phyloP scores from a whole-genome alignment of 306 rosid genomes.

The Rosa persica region DNA sequence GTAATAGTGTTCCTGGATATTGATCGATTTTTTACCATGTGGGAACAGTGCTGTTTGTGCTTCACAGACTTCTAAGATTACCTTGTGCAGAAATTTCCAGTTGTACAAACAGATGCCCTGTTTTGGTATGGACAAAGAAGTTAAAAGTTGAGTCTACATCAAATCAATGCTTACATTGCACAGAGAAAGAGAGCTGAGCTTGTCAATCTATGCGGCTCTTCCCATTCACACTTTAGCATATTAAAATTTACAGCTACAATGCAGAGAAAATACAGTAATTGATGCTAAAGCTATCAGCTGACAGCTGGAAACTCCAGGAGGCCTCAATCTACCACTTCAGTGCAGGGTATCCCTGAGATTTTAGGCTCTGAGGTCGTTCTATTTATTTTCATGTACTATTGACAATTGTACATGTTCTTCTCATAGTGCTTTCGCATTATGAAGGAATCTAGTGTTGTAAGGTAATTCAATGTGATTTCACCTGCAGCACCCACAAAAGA shows the following conservation, averaged over 20 bases:
- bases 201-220: conserved; percentile 11
- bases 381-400: background rate
- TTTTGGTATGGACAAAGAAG: background rate
- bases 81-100: background rate
- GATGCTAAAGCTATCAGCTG: background rate
- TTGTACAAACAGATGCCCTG: background rate
- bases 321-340: background rate
- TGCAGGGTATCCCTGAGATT: background rate
- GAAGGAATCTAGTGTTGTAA: background rate
- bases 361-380: background rate
- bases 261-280: background rate
- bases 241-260: background rate
- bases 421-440: background rate
- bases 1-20: too few relatives aligned
- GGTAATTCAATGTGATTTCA: background rate
- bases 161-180: conserved; percentile 7
- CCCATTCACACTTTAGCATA: background rate
- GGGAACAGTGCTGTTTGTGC: background rate
- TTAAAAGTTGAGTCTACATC: background rate
- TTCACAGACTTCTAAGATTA: background rate
- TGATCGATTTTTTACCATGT: background rate
- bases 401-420: background rate
- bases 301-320: background rate
- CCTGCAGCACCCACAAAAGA: background rate
- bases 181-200: conserved; percentile 6